Evolutionary conservation across 2,329 filamentous ascomycete genomes (phyloP).

Genomic region (Fusarium sp.): DNA sequence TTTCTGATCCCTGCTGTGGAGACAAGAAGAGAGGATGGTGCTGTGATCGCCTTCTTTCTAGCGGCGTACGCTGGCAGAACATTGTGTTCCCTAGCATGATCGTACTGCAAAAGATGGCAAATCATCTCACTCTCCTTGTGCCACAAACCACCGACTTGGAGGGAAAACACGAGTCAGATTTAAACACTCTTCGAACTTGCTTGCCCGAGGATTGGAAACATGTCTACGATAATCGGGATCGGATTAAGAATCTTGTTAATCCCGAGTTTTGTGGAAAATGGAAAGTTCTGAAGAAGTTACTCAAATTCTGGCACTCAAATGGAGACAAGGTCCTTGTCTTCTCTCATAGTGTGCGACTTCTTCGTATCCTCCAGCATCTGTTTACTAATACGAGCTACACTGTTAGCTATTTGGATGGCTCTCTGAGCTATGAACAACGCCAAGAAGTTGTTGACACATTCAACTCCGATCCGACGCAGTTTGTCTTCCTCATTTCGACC

Average conservation of each 20-base stretch:
- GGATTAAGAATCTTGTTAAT: conserved; percentile 82
- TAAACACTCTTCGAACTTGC: conserved; percentile 77
- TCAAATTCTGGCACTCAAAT: conserved; percentile 88
- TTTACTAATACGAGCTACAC: conserved; percentile 91
- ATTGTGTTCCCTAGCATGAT: conserved; percentile 87
- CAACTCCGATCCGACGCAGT: conserved; percentile 86
- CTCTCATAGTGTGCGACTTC: conserved; percentile 86
- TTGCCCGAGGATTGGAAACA: conserved; percentile 79
- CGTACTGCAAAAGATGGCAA: conserved; percentile 86
- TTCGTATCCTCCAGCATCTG: conserved; percentile 84
- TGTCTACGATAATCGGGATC: conserved; percentile 79
- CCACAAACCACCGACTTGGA: conserved; percentile 69
- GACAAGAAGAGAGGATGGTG: conserved; percentile 79
- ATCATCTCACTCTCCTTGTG: conserved; percentile 89
- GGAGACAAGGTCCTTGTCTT: conserved; percentile 97
- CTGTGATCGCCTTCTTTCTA: conserved; percentile 69
- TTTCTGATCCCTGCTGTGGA: conserved; percentile 74
- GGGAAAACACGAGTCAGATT: conserved; percentile 81
- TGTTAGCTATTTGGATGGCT: conserved; percentile 89
- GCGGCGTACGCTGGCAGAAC: conserved; percentile 74
- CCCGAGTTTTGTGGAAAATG: conserved; percentile 97
- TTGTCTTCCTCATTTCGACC: conserved; percentile 95
- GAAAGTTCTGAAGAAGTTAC: conserved; percentile 86
- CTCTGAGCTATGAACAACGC: conserved; percentile 83
- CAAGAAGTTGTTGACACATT: conserved; percentile 87